Base-by-base conservation (phyloP, 2,329 filamentous ascomycete species). In the Hymenoscyphus occultus region DNA sequence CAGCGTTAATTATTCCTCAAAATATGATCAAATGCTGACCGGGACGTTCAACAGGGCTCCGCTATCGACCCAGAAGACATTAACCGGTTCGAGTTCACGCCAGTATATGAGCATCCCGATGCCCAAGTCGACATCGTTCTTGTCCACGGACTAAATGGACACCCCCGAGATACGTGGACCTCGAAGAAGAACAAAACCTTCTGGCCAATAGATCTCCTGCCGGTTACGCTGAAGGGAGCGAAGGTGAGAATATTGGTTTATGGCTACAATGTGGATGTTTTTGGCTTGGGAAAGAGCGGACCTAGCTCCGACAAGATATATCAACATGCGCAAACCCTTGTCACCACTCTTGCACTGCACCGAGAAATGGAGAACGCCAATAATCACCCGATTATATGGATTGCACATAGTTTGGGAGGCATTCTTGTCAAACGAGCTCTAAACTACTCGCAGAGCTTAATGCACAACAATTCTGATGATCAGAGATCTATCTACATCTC, bases 391-490 rank as follows among this genome's bases (percentile, higher is more conserved):
- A 90, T 93, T 70, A 87, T 93, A 67, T 93, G 90, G 81, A 84
- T 93, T 42, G 89, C 84, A 60, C 90, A 93, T 75, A 90, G 88
- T 61, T 79, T 93, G 1, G 90, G 90, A 3, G 90, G 90, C 6
- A 85, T 92, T 65, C 78, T 93, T 1, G 83, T 90, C 61, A 93
- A 93, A 76, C 81, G 87, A 58, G 87, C 88, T 1, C 78, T 93
- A 59, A 81, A 90, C 60, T 87, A 90, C 74, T 89, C 87, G 57
- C 84, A 85, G 69, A 88, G 86, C 71, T 74, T 90, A 13, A 81
- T 80, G 7, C 82, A 81, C 51, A 81, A 83, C 64, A 82, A 86
- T 69, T 83, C 87, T 45, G 85, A 90, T 66, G 83, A 89, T 63
- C 82, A 86, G 42, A 84, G 89, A 22, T 88, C 88, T 12, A 85